A percentile compares a stretch with the other conserved stretches of the same genome.
These are phyloP conservation scores for Neospora caninum DNA, from an alignment of 169 alveolate species.

Conservation along the genomic window DNA sequence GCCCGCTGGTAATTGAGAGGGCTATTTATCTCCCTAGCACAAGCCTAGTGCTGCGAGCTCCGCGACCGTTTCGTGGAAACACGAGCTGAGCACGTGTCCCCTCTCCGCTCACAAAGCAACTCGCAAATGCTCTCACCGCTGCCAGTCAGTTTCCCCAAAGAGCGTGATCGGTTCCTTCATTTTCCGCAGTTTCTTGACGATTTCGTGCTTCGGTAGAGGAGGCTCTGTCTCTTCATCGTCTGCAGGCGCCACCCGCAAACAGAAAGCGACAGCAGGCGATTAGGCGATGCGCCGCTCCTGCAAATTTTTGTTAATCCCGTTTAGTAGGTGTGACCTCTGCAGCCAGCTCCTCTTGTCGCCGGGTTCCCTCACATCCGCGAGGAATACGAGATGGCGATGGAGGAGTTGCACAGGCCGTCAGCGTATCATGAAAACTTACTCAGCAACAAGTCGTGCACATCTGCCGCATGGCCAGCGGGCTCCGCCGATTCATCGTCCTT, in stretches of 20 bases:
- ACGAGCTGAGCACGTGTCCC: too few species aligned
- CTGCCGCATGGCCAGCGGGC: background rate
- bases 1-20: too few species aligned
- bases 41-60: too few species aligned
- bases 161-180: slow-evolving; percentile 81
- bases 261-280: background rate
- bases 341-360: too few species aligned
- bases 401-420: too few species aligned
- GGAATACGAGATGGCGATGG: too few species aligned
- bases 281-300: too few species aligned
- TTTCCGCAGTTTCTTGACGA: slow-evolving; percentile 77
- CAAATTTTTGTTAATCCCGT: too few species aligned
- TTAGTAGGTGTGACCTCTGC: too few species aligned
- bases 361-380: too few species aligned
- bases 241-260: background rate
- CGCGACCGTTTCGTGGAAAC: too few species aligned
- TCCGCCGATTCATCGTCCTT: background rate
- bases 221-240: slow-evolving; percentile 40
- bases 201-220: slow-evolving; percentile 57
- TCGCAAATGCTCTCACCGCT: slow-evolving; percentile 69
- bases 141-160: slow-evolving; percentile 85
- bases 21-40: too few species aligned
- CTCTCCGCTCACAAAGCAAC: background rate
- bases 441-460: background rate
- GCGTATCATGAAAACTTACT: background rate